These are phyloP conservation scores for Neocucurbitaria cava DNA, from an alignment of 2,329 filamentous ascomycete genomes.

Conservation along the genomic window DNA sequence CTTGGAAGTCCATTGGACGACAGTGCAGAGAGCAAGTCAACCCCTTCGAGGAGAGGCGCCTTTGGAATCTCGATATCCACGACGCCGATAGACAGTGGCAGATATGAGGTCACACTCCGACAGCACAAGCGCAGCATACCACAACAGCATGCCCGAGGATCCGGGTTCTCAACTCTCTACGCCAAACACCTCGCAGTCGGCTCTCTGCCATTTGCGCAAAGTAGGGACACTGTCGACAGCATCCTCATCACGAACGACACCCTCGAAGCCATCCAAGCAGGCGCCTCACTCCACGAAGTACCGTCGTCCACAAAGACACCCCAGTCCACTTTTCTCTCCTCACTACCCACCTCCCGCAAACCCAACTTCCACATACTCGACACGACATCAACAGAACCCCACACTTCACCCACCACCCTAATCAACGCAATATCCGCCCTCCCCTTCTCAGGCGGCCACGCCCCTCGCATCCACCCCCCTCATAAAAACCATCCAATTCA, in stretches of 20 bases:
- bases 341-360: slow-evolving; percentile 31
- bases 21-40: slow-evolving; percentile 1
- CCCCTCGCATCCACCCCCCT: slow-evolving; percentile 32
- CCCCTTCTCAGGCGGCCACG: slow-evolving; percentile 36
- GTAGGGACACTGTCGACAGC: slow-evolving; percentile 24
- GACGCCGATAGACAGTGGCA: slow-evolving; percentile 14
- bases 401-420: slow-evolving; percentile 23
- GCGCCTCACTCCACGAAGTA: slow-evolving; percentile 22
- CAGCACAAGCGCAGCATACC: slow-evolving; percentile 31
- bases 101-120: slow-evolving; percentile 28
- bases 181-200: slow-evolving; percentile 44
- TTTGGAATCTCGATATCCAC: slow-evolving; percentile 34
- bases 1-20: slow-evolving; percentile 29
- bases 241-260: slow-evolving; percentile 35
- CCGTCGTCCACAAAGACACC: slow-evolving; percentile 9
- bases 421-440: slow-evolving; percentile 37
- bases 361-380: slow-evolving; percentile 27
- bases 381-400: slow-evolving; percentile 17
- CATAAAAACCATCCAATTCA: slow-evolving; percentile 33
- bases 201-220: slow-evolving; percentile 35
- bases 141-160: slow-evolving; percentile 30
- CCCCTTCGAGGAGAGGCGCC: slow-evolving; percentile 25
- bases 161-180: slow-evolving; percentile 37
- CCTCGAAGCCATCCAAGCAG: slow-evolving; percentile 25
- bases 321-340: slow-evolving; percentile 26